Conservation (phyloP, 2,329 filamentous ascomycete genomes). For the Botrytis porri region DNA sequence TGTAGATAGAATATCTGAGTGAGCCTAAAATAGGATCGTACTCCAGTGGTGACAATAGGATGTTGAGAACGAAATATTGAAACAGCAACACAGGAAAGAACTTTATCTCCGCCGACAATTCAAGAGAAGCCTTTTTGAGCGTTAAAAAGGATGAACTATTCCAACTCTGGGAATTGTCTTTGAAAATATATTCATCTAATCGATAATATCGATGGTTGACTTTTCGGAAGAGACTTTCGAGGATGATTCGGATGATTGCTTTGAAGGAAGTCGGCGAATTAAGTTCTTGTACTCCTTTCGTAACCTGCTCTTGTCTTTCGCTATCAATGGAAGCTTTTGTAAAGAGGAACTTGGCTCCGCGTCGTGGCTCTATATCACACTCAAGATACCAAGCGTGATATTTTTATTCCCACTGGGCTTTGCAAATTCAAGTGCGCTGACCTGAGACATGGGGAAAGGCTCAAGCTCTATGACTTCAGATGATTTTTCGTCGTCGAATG, state of each 20-base stretch:
- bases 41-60: slow-evolving; percentile 50
- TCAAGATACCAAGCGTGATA: slow-evolving; percentile 54
- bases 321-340: slow-evolving; percentile 22
- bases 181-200: slow-evolving; percentile 53
- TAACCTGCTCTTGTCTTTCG: slow-evolving; percentile 42
- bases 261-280: slow-evolving; percentile 56
- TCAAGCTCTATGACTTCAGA: slow-evolving; percentile 28
- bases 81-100: slow-evolving; percentile 59
- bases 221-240: slow-evolving; percentile 52
- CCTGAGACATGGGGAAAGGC: slow-evolving; percentile 29
- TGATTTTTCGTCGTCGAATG: slow-evolving; percentile 22
- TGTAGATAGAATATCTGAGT: slow-evolving; percentile 56
- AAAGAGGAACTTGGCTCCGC: slow-evolving; percentile 30
- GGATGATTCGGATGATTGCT: slow-evolving; percentile 52
- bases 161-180: slow-evolving; percentile 52
- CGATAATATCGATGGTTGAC: slow-evolving; percentile 58
- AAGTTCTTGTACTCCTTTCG: slow-evolving; percentile 57
- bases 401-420: slow-evolving; percentile 45
- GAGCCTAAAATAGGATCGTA: slow-evolving; percentile 50
- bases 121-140: slow-evolving; percentile 47
- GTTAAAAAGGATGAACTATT: slow-evolving; percentile 50
- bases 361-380: slow-evolving; percentile 49
- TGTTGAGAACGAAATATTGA: slow-evolving; percentile 55
- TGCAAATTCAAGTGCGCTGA: slow-evolving; percentile 50
- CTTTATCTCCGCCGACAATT: slow-evolving; percentile 49